phyloP scores from a whole-genome alignment of 2,329 filamentous ascomycete genomes.

The Penicillium sp. region DNA sequence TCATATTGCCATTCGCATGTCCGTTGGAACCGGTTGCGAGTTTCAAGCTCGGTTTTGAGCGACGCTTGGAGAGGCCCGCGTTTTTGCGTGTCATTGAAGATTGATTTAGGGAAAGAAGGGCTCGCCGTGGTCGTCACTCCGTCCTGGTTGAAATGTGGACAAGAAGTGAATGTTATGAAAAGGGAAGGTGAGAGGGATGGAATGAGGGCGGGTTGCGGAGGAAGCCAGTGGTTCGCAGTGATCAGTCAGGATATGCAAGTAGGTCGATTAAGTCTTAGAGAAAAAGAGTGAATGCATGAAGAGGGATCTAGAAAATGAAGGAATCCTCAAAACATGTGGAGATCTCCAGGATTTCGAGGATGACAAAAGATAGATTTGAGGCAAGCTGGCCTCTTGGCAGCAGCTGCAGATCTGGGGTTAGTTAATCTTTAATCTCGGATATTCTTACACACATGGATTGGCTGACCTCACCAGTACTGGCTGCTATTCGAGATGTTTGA shows the following conservation, averaged over 20 bases:
- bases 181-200: slow-evolving; percentile 1
- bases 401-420: slow-evolving; percentile 11
- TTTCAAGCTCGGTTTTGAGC: slow-evolving; percentile 39
- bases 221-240: not conserved
- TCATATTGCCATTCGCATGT: slow-evolving; percentile 39
- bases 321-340: slow-evolving; percentile 6
- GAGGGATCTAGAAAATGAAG: slow-evolving; percentile 8
- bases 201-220: not conserved
- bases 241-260: not conserved
- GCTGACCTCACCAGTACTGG: no score
- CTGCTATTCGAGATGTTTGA: not conserved
- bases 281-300: slow-evolving; percentile 20
- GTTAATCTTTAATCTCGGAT: no score
- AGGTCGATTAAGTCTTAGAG: not conserved
- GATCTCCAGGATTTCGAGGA: not conserved
- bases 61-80: slow-evolving; percentile 34
- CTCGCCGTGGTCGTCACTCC: not conserved
- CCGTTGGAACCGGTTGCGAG: slow-evolving; percentile 39
- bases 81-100: slow-evolving; percentile 40
- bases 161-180: slow-evolving; percentile 1
- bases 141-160: not conserved
- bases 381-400: slow-evolving; percentile 15
- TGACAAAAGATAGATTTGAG: slow-evolving; percentile 8
- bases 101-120: not conserved
- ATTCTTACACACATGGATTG: no score